These are phyloP conservation scores for Nymphaea thermarum DNA, from an alignment of 164 flowering plant genomes.

Conservation along the genomic window DNA sequence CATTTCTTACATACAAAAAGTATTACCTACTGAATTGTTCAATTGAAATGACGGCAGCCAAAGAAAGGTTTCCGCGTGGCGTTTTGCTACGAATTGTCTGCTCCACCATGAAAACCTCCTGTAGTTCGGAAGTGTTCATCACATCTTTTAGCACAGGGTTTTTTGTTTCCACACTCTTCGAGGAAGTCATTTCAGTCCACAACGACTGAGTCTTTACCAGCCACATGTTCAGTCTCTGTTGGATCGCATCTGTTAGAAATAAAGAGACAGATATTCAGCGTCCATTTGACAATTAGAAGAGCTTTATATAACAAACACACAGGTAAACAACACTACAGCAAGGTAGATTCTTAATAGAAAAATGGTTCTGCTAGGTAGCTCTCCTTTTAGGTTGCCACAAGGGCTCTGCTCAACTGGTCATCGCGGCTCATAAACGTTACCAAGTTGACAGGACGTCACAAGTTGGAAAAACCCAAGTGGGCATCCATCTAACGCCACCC, in stretches of 20 bases:
- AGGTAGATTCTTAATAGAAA: too few relatives aligned
- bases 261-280: not conserved
- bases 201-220: slow-evolving; percentile 59
- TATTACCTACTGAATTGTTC: slow-evolving; percentile 95
- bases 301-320: too few relatives aligned
- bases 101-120: slow-evolving; percentile 56
- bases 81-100: slow-evolving; percentile 50
- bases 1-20: too few relatives aligned
- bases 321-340: too few relatives aligned
- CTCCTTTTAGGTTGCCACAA: too few relatives aligned
- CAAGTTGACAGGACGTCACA: too few relatives aligned
- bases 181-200: slow-evolving; percentile 56
- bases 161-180: slow-evolving; percentile 32
- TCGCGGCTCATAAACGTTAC: too few relatives aligned
- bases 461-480: too few relatives aligned
- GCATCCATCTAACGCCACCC: too few relatives aligned
- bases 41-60: slow-evolving; percentile 67
- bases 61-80: slow-evolving; percentile 58
- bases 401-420: too few relatives aligned
- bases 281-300: too few relatives aligned
- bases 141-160: slow-evolving; percentile 21
- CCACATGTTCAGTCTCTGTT: slow-evolving; percentile 53
- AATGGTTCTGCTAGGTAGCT: too few relatives aligned
- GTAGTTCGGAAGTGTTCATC: slow-evolving; percentile 26
- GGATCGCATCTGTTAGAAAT: slow-evolving; percentile 33